Evolutionary conservation across 306 rosid genomes (phyloP), one percentile per base, ranked within the genome.

Genomic region (Vigna radiata): DNA sequence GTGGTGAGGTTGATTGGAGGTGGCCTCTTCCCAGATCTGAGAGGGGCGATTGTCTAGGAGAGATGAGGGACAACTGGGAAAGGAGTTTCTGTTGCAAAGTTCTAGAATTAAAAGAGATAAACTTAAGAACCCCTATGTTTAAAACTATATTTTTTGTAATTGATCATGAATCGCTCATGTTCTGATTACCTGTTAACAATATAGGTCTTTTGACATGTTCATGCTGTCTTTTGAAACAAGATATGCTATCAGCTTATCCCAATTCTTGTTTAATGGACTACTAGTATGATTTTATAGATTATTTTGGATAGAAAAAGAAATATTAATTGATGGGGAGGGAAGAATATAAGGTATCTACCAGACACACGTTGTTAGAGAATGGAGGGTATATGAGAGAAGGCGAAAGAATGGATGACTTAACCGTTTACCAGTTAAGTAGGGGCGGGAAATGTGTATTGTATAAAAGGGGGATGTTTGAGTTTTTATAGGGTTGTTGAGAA

Each of bases 91-190:
- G 63, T 36, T 49, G 25, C 15, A 63, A 52, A 4, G 49, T 25
- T 64, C 44, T 61, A 36, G 52, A 41, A 72, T 72, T 72, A 55
- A 79, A 29, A 29, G 48, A 41, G 36, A 17, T 49, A 63, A 72
- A 72, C 31, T 43, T 27, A 72, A 27, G 39, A 14, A 55, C 48
- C 15, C 15, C 43, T 39, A 7, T 70, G 13, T 55, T 53, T 21
- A 27, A 59, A 53, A 21, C n/a, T 77, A 67, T 66, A 43, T 54
- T 67, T 41, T 53, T 41, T n/a, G 58, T 27, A 67, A 77, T 77
- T 77, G 59, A 17, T 55, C 12, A 46, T 43, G 72, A 53, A 65
- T 66, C 58, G 4, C 47, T 68, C 23, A 47, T 68, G 41, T 46
- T 46, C 25, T 68, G 15, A 46, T 68, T 23, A 53, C 33, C 6